Conservation (phyloP, 2,329 filamentous ascomycete genomes). For the Fusarium napiforme region DNA sequence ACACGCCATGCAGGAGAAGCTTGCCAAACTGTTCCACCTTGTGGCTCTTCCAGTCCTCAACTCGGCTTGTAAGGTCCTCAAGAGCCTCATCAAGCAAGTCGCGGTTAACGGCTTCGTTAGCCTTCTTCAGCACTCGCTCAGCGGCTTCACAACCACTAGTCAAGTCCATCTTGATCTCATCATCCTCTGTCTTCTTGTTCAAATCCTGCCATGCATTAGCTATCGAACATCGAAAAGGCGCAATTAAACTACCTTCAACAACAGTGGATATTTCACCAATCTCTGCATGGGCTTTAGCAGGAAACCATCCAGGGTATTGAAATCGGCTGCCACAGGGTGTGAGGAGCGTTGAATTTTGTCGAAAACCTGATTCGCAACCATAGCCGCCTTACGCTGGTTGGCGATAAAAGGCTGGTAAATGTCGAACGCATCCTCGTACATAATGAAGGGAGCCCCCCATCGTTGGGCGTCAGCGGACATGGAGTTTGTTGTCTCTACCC, state of each 20-base stretch:
- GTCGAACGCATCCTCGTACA: constrained; percentile 86
- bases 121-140: constrained; percentile 82
- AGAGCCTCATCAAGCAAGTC: constrained; percentile 87
- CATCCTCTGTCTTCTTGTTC: constrained; percentile 83
- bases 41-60: constrained; percentile 98
- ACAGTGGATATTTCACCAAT: constrained; percentile 90
- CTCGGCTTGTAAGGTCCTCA: constrained; percentile 80
- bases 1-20: constrained; percentile 86
- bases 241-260: constrained; percentile 74
- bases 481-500: constrained; percentile 94
- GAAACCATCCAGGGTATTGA: constrained; percentile 90
- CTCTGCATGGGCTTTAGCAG: constrained; percentile 96
- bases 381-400: constrained; percentile 91
- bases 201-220: constrained; percentile 72
- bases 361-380: constrained; percentile 85
- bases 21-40: constrained; percentile 91
- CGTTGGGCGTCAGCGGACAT: constrained; percentile 80
- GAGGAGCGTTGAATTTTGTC: constrained; percentile 83
- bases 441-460: constrained; percentile 92
- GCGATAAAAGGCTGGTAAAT: constrained; percentile 98
- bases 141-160: constrained; percentile 82
- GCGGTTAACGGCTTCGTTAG: constrained; percentile 90
- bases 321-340: constrained; percentile 84
- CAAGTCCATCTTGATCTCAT: constrained; percentile 77
- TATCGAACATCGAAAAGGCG: constrained; percentile 1